phyloP scores from a whole-genome alignment of 2,329 filamentous ascomycete genomes.

The Monilinia laxa region DNA sequence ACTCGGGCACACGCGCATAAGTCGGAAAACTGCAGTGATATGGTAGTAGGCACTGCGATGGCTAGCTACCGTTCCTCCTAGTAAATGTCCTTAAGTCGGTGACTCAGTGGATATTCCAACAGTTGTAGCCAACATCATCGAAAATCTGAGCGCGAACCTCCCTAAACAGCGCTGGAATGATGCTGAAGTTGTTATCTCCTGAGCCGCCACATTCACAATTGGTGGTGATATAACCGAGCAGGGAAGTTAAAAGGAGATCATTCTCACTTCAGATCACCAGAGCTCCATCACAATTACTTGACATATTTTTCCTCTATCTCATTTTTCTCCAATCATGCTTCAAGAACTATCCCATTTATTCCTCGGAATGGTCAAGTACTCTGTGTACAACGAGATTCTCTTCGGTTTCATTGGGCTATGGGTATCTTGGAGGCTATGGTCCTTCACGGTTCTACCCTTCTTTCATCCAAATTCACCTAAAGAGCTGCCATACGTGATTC shows the following conservation, averaged over 20 bases:
- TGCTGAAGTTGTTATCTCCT: background rate
- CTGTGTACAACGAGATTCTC: background rate
- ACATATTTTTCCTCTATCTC: background rate
- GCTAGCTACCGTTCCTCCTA: too few species aligned
- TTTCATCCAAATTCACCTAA: background rate
- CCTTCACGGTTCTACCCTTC: background rate
- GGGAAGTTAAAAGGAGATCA: background rate
- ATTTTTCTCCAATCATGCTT: background rate
- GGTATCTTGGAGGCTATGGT: background rate
- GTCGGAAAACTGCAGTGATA: too few species aligned
- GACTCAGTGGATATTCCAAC: too few species aligned
- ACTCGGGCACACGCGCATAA: too few species aligned
- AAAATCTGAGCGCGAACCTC: background rate
- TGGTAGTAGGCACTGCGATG: too few species aligned
- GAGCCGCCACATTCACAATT: background rate
- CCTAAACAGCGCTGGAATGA: background rate
- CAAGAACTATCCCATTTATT: background rate
- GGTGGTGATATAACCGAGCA: background rate
- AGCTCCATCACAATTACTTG: background rate
- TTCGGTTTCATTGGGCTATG: background rate
- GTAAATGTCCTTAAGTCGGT: too few species aligned
- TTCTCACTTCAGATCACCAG: background rate
- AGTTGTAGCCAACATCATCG: too few species aligned
- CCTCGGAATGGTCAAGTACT: background rate
- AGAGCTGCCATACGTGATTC: background rate